phyloP scores from a whole-genome alignment of 1,284 basidiomycete genomes.

The Anthracocystis walkeri region DNA sequence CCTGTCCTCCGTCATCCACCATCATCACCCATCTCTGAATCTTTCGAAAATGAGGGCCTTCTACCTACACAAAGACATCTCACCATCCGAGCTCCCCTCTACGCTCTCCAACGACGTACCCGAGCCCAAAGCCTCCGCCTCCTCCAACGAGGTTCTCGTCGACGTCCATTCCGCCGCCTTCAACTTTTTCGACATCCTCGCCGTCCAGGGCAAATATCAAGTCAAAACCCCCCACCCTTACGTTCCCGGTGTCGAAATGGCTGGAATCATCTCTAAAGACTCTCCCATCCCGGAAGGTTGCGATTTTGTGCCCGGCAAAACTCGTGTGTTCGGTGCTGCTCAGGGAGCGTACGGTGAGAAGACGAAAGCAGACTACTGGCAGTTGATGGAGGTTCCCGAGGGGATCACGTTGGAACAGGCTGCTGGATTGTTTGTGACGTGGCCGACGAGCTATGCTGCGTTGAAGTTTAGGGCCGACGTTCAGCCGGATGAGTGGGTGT shows the following conservation, averaged over 20 bases:
- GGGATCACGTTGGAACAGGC: conserved; percentile 79
- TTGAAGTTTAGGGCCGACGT: conserved; percentile 57
- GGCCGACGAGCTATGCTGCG: conserved; percentile 65
- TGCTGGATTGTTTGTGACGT: conserved; percentile 69
- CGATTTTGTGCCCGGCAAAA: conserved; percentile 82
- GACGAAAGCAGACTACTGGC: conserved; percentile 67
- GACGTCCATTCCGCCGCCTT: conserved; percentile 71
- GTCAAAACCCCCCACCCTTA: conserved; percentile 64
- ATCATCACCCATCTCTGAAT: not conserved
- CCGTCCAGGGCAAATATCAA: conserved; percentile 62
- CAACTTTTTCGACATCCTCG: conserved; percentile 66
- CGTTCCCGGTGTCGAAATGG: conserved; percentile 75
- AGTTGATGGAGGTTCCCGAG: conserved; percentile 76
- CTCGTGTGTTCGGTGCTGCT: conserved; percentile 86
- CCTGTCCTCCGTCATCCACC: not conserved
- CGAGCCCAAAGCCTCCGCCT: conserved; percentile 44
- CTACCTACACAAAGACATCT: conserved; percentile 61
- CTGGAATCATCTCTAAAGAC: conserved; percentile 79
- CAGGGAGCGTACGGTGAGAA: conserved; percentile 83
- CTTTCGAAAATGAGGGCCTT: conserved; percentile 54
- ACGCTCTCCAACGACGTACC: conserved; percentile 49
- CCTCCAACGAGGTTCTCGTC: conserved; percentile 56
- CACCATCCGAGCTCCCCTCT: conserved; percentile 52
- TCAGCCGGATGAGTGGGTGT: conserved; percentile 56
- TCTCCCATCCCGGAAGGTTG: conserved; percentile 87